Conservation (phyloP, 1,139 yeast genomes). For the Saccharomyces hybrid region DNA sequence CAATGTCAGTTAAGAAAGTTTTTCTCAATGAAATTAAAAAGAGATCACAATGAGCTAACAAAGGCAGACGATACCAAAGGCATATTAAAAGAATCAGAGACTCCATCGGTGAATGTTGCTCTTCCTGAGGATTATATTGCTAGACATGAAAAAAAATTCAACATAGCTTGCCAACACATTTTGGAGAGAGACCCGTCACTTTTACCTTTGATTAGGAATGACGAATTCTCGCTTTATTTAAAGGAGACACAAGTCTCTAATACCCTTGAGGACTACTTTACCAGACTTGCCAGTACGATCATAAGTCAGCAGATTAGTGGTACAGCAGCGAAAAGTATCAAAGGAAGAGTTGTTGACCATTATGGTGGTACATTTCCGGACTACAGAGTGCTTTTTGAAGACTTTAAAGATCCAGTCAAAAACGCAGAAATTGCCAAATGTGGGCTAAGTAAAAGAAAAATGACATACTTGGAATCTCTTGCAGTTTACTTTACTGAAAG, state of each 20-base stretch:
- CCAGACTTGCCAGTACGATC: conserved; percentile 43
- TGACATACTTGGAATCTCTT: conserved; percentile 53
- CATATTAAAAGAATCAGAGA: not conserved
- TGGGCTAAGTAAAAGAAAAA: conserved; percentile 68
- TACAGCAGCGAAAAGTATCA: conserved; percentile 65
- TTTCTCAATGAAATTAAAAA: not conserved
- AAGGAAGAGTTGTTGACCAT: conserved; percentile 39
- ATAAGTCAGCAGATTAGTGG: conserved; percentile 84
- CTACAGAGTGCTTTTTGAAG: conserved; percentile 38
- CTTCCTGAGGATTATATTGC: conserved; percentile 36
- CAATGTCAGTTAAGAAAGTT: too few relatives aligned
- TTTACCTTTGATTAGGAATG: conserved; percentile 25
- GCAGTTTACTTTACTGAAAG: conserved; percentile 47
- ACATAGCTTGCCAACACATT: conserved; percentile 38
- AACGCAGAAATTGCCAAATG: conserved; percentile 48
- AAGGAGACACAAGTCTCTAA: conserved; percentile 10
- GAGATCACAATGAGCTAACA: not conserved
- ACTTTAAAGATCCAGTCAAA: conserved; percentile 25
- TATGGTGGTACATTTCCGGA: conserved; percentile 41
- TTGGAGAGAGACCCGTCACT: conserved; percentile 40
- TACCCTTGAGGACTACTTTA: conserved; percentile 32
- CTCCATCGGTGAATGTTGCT: not conserved
- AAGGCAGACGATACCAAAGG: not conserved
- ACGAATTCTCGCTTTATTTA: conserved; percentile 25
- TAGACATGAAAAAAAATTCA: conserved; percentile 40